These are phyloP conservation scores for Eucalyptus caleyi DNA, from an alignment of 345 rosid genomes.

Conservation along the genomic window DNA sequence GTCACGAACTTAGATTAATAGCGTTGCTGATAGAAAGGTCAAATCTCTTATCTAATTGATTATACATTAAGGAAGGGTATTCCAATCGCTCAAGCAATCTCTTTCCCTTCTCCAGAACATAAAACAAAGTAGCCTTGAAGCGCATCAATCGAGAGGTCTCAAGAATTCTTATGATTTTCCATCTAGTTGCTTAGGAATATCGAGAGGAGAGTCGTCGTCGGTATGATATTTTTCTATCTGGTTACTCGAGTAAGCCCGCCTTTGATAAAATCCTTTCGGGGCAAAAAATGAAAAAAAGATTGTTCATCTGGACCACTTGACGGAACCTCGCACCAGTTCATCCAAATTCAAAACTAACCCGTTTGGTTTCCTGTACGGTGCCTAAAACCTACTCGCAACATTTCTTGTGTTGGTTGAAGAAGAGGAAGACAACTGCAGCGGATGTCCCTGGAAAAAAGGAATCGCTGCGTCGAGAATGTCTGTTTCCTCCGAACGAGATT, in stretches of 20 bases:
- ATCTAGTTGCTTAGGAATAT: background rate
- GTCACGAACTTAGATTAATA: constrained; percentile 10
- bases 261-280: background rate
- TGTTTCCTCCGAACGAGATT: constrained; percentile 1
- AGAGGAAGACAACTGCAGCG: constrained; percentile 3
- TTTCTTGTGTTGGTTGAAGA: background rate
- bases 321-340: background rate
- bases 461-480: constrained; percentile 10
- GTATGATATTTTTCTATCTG: background rate
- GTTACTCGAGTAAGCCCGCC: background rate
- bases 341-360: background rate
- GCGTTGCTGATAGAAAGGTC: background rate
- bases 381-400: background rate
- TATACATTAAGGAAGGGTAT: background rate
- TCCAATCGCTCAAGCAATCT: background rate
- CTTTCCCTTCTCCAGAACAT: background rate
- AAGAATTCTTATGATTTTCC: background rate
- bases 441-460: background rate
- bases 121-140: background rate
- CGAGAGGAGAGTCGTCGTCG: background rate
- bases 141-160: background rate
- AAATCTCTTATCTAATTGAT: background rate
- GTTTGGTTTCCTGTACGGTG: background rate
- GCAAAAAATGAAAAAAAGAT: background rate
- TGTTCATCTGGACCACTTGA: background rate